Conservation (phyloP, 225 moss, liverwort and hornwort species). For the Physcomitrellopsis africana region DNA sequence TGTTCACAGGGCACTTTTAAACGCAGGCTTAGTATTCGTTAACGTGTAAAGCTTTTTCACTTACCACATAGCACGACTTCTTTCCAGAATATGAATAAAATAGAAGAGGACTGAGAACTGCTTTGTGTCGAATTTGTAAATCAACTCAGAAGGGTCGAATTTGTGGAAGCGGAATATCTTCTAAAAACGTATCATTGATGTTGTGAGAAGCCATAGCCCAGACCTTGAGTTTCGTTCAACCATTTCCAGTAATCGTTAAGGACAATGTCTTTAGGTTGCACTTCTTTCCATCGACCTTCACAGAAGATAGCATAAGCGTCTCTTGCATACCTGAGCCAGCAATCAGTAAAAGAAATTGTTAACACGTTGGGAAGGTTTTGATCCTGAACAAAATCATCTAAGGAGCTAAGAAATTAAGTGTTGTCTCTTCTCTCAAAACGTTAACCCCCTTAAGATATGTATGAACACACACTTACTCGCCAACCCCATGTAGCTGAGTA, state of each 20-base stretch:
- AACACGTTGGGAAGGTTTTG: constrained; percentile 3
- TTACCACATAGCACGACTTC: constrained; percentile 23
- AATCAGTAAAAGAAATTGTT: constrained; percentile 18
- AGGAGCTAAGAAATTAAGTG: constrained; percentile 3
- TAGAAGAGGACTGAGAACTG: background rate
- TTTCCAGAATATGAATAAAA: constrained; percentile 16
- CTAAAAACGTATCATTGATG: constrained; percentile 33
- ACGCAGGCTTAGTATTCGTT: constrained; percentile 5
- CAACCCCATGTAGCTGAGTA: constrained; percentile 90
- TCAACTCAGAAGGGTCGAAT: constrained; percentile 12
- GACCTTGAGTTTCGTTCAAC: constrained; percentile 82
- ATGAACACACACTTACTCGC: constrained; percentile 74
- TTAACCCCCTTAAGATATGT: constrained; percentile 5
- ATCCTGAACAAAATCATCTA: constrained; percentile 1
- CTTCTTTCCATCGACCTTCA: constrained; percentile 97
- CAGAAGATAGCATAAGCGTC: constrained; percentile 99
- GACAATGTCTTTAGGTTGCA: constrained; percentile 73
- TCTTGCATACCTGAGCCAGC: constrained; percentile 75
- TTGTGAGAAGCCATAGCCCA: constrained; percentile 68
- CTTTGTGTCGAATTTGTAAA: background rate
- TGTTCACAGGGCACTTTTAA: background rate
- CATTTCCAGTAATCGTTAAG: constrained; percentile 87
- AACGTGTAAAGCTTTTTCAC: background rate
- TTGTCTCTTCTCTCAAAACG: background rate
- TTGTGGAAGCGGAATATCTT: constrained; percentile 7